phyloP scores from a whole-genome alignment of 768 basidiomycete genomes.

The Pleurotus giganteus region DNA sequence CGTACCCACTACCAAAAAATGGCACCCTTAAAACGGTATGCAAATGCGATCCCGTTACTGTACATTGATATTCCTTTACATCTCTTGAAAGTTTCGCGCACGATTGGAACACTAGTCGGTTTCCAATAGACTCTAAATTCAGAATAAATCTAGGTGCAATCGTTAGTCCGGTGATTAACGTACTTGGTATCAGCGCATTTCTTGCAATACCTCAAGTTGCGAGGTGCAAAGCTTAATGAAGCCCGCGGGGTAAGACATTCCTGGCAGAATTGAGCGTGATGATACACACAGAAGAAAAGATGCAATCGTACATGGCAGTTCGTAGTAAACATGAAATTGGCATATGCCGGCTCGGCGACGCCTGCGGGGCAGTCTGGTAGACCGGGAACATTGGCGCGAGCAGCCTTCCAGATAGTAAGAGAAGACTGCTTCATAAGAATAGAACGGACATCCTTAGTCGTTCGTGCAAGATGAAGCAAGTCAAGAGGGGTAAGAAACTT shows the following conservation, averaged over 20 bases:
- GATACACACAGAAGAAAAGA: background rate
- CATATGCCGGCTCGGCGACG: conserved; percentile 16
- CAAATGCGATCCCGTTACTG: too few relatives aligned
- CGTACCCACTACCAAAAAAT: background rate
- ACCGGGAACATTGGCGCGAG: conserved; percentile 13
- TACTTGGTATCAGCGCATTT: background rate
- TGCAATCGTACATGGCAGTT: conserved; percentile 16
- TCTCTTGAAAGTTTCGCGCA: too few relatives aligned
- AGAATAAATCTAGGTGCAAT: too few relatives aligned
- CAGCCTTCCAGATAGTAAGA: conserved; percentile 21
- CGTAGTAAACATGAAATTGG: conserved; percentile 14
- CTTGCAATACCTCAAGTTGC: background rate
- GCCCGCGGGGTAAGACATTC: background rate
- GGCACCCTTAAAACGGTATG: background rate
- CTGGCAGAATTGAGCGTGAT: background rate
- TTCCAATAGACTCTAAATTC: too few relatives aligned
- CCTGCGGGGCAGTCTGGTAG: conserved; percentile 16
- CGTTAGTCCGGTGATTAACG: too few relatives aligned
- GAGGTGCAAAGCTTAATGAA: background rate
- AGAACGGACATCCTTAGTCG: conserved; percentile 20
- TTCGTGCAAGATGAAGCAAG: conserved; percentile 25
- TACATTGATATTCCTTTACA: too few relatives aligned
- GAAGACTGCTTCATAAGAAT: conserved; percentile 20
- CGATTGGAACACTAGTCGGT: too few relatives aligned
- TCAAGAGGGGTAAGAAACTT: conserved; percentile 23